phyloP scores from a whole-genome alignment of 2,329 filamentous ascomycete species.

The Paramyrothecium roridum region DNA sequence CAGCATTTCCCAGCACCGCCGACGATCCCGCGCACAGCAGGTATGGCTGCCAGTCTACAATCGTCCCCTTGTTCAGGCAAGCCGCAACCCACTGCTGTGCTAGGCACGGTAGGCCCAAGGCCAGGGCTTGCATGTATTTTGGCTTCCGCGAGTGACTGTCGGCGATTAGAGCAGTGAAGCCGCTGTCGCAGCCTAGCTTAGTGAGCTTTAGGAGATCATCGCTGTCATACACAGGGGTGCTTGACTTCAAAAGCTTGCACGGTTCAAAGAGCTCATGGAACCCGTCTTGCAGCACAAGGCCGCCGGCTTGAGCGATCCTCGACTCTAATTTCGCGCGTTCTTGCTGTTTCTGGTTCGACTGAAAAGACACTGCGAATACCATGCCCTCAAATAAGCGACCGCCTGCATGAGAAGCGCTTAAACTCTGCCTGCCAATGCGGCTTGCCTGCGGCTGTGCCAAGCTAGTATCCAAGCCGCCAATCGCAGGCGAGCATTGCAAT shows the following conservation, averaged over 20 bases:
- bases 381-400: slow-evolving; percentile 68
- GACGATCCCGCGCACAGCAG: slow-evolving; percentile 84
- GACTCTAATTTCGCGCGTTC: slow-evolving; percentile 48
- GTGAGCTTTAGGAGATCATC: slow-evolving; percentile 48
- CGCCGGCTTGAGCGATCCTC: slow-evolving; percentile 69
- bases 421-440: slow-evolving; percentile 21
- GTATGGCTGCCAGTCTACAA: slow-evolving; percentile 77
- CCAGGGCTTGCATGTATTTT: slow-evolving; percentile 94
- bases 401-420: slow-evolving; percentile 19
- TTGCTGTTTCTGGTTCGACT: slow-evolving; percentile 36
- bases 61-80: slow-evolving; percentile 57
- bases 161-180: slow-evolving; percentile 83
- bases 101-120: slow-evolving; percentile 83
- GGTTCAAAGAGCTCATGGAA: slow-evolving; percentile 78
- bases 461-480: slow-evolving; percentile 33
- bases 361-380: slow-evolving; percentile 83
- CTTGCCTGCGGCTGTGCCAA: slow-evolving; percentile 22
- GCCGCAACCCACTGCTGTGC: slow-evolving; percentile 77
- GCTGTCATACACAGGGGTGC: slow-evolving; percentile 24
- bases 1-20: slow-evolving; percentile 68
- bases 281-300: slow-evolving; percentile 66
- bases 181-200: slow-evolving; percentile 47
- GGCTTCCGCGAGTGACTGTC: slow-evolving; percentile 81
- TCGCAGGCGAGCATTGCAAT: slow-evolving; percentile 35
- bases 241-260: slow-evolving; percentile 28